Conservation (phyloP, 2,329 filamentous ascomycete species). For the Trichoderma citrinoviride region DNA sequence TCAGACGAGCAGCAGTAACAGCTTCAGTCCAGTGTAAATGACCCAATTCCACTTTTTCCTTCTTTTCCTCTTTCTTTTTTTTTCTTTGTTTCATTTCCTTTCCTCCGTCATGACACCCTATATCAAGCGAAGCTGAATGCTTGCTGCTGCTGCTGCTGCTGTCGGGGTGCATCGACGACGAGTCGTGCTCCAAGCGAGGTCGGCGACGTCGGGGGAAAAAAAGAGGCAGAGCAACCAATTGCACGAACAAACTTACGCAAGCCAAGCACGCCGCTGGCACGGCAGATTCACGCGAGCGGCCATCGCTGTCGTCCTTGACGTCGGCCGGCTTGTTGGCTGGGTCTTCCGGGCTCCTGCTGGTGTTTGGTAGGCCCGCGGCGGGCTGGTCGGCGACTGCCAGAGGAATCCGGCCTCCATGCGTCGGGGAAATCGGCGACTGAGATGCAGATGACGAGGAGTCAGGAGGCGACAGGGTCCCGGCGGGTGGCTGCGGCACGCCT, state of each 20-base stretch:
- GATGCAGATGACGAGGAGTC: slow-evolving; percentile 17
- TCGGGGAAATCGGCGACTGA: slow-evolving; percentile 23
- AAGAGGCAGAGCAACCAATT: background rate
- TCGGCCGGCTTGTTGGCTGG: background rate
- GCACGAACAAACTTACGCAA: slow-evolving; percentile 45
- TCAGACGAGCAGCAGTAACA: no score
- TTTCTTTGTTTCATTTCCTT: background rate
- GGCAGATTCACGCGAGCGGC: slow-evolving; percentile 33
- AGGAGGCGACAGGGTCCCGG: slow-evolving; percentile 20
- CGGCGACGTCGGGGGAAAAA: background rate
- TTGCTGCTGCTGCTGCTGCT: background rate
- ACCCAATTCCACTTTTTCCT: background rate
- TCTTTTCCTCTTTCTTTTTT: background rate
- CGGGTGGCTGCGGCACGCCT: slow-evolving; percentile 21
- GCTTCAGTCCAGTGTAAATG: no score
- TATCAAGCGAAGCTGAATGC: background rate
- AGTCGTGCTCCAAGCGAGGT: slow-evolving; percentile 3
- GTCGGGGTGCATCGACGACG: background rate
- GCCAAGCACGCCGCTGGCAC: slow-evolving; percentile 54
- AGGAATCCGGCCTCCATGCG: slow-evolving; percentile 11
- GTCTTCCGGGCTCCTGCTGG: slow-evolving; percentile 17
- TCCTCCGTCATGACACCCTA: background rate
- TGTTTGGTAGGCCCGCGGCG: background rate
- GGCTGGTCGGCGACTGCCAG: slow-evolving; percentile 15
- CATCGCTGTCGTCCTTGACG: slow-evolving; percentile 21